phyloP scores from a whole-genome alignment of 768 basidiomycete species.

The Aureoboletus auriporus region DNA sequence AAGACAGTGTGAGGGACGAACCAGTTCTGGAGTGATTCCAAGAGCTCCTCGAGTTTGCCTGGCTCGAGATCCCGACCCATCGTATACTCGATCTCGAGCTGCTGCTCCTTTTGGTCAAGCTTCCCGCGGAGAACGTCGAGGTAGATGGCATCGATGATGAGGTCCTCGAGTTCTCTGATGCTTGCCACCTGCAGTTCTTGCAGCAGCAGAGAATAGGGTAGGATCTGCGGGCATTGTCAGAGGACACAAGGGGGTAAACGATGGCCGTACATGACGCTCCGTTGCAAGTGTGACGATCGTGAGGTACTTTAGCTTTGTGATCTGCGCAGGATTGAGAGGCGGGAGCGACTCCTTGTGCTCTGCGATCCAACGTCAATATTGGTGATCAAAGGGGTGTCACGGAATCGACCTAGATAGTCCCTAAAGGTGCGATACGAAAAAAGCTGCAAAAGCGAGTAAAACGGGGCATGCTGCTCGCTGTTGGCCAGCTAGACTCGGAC shows the following conservation, averaged over 20 bases:
- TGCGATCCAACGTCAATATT: slow-evolving; percentile 27
- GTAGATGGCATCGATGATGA: slow-evolving; percentile 97
- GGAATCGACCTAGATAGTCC: slow-evolving; percentile 70
- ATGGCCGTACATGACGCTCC: slow-evolving; percentile 61
- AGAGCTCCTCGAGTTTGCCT: slow-evolving; percentile 55
- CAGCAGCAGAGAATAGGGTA: slow-evolving; percentile 76
- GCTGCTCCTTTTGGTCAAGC: slow-evolving; percentile 87
- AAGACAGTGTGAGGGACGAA: slow-evolving; percentile 29
- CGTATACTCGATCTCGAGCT: slow-evolving; percentile 89
- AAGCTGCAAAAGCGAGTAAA: slow-evolving; percentile 66
- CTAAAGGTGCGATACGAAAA: slow-evolving; percentile 88
- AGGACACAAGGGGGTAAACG: not conserved
- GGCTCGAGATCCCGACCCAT: slow-evolving; percentile 91
- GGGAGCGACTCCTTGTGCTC: slow-evolving; percentile 68
- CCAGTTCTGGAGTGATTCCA: slow-evolving; percentile 66
- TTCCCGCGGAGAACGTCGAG: slow-evolving; percentile 85
- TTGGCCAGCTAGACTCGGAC: slow-evolving; percentile 51
- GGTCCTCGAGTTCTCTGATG: slow-evolving; percentile 89
- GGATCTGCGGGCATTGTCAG: slow-evolving; percentile 46
- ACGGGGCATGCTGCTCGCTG: slow-evolving; percentile 59
- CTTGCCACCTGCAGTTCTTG: slow-evolving; percentile 67
- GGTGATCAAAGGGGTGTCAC: not conserved
- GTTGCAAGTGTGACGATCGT: slow-evolving; percentile 83
- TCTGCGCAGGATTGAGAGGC: slow-evolving; percentile 65
- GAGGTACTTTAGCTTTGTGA: slow-evolving; percentile 87